These are phyloP conservation scores for Russula foetens DNA, from an alignment of 768 basidiomycete genomes.

Conservation along the genomic window DNA sequence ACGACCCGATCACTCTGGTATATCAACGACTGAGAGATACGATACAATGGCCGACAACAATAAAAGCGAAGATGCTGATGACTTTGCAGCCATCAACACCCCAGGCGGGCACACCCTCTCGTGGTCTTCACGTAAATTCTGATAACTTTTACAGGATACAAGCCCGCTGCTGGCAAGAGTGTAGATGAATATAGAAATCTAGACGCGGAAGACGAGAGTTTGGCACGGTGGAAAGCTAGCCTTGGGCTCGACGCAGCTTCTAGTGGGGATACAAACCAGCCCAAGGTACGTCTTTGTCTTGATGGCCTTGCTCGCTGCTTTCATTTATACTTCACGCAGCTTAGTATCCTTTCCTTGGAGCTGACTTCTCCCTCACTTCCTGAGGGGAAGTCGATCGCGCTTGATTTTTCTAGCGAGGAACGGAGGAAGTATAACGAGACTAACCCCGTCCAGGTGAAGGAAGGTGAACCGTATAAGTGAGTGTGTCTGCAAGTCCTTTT, in stretches of 20 bases:
- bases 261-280: constrained; percentile 36
- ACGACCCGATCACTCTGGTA: not conserved
- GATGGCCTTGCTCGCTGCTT: not conserved
- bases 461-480: constrained; percentile 86
- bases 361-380: constrained; percentile 69
- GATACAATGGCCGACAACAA: constrained; percentile 27
- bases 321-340: constrained; percentile 32
- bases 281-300: constrained; percentile 46
- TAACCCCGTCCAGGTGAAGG: constrained; percentile 71
- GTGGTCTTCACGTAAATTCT: not conserved
- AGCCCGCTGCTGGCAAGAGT: constrained; percentile 56
- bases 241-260: constrained; percentile 64
- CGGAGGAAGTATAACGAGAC: constrained; percentile 56
- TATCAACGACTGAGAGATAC: not conserved
- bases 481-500: constrained; percentile 20
- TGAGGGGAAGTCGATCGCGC: constrained; percentile 45
- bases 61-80: constrained; percentile 67
- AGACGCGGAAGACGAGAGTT: constrained; percentile 86
- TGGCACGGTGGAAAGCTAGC: constrained; percentile 93
- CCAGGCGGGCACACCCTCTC: constrained; percentile 41
- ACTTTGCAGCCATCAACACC: constrained; percentile 58
- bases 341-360: constrained; percentile 68
- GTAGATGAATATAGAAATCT: constrained; percentile 78
- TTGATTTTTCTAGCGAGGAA: constrained; percentile 54
- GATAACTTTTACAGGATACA: constrained; percentile 52